These are phyloP conservation scores for Onygenales sp. DNA, from an alignment of 2,329 filamentous ascomycete genomes.

Conservation along the genomic window DNA sequence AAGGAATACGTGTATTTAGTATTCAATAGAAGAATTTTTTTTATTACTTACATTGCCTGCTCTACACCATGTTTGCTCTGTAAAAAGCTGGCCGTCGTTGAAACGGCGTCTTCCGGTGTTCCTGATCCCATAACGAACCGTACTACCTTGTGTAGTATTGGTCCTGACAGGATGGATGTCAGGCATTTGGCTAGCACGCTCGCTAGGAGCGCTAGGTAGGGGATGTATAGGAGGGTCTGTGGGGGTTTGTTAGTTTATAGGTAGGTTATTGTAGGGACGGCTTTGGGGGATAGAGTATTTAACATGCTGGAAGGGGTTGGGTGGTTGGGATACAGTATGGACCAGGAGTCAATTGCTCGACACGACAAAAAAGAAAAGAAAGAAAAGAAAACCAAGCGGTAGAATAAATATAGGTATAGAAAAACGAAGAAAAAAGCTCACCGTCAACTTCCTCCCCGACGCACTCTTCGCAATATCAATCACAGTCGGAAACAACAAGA, in stretches of 20 bases:
- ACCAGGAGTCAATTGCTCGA: background rate
- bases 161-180: conserved; percentile 31
- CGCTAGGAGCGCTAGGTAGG: conserved; percentile 28
- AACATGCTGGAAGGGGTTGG: background rate
- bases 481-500: conserved; percentile 66
- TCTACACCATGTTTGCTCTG: conserved; percentile 39
- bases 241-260: background rate
- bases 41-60: conserved; percentile 40
- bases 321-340: background rate
- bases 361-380: background rate
- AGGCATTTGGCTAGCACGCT: conserved; percentile 34
- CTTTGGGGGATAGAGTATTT: background rate
- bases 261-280: background rate
- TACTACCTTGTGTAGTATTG: conserved; percentile 34
- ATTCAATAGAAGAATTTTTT: background rate
- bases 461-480: conserved; percentile 58
- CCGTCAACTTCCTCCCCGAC: conserved; percentile 46
- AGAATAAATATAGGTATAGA: no score
- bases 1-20: no score
- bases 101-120: conserved; percentile 29
- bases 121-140: conserved; percentile 33
- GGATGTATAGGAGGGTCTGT: conserved; percentile 25
- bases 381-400: background rate
- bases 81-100: conserved; percentile 43
- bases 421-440: conserved; percentile 12